Base-by-base conservation (phyloP, 352 stramenopile genomes). In the Pythium coloratum region DNA sequence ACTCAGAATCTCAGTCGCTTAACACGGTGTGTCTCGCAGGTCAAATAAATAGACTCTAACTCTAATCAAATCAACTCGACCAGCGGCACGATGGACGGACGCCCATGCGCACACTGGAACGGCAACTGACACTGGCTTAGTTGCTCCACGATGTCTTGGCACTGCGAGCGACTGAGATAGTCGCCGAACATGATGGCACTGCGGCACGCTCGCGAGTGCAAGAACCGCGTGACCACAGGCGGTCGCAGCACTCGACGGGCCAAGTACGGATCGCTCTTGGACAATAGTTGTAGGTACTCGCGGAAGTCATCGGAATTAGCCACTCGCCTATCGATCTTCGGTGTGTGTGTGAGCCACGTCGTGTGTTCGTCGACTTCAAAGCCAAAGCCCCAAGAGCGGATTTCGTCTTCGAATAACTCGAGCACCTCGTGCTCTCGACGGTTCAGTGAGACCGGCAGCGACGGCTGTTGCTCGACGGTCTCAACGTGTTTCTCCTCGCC, bases 101-200 rank as follows among this genome's bases (percentile, higher is more conserved):
- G 76, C 1, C 92, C 92, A 40, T 98, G 92, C 2, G 92, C 92
- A 55, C 92, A 98, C 56, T 97, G 87, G 57, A 97, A 98, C n/a
- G 86, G 83, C 34, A 97, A 62, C 4, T 92, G 74, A 62, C 91
- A 97, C 8, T 70, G 71, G 18, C 87, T 79, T 0, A 98, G 75
- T 24, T 82, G 73, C 18, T 84, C 57, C 9, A 98, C 78, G 28
- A 98, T 73, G 0, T 88, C 64, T 24, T 77, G 62, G 51, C 89
- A 97, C 69, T 95, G 76, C 14, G 72, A 73, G 36, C 86, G 34
- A 55, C 82, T 84, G 30, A 98, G 60, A 34, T 73, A 73, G 60
- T 98, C 92, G 16, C 92, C 92, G 81, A 98, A 98, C 92, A 97
- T 98, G 50, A 97, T 96, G 3, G 91, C 91, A 62, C 92, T 96